These are phyloP conservation scores for Niveomyces coronatus DNA, from an alignment of 2,329 filamentous ascomycete genomes.

Conservation along the genomic window DNA sequence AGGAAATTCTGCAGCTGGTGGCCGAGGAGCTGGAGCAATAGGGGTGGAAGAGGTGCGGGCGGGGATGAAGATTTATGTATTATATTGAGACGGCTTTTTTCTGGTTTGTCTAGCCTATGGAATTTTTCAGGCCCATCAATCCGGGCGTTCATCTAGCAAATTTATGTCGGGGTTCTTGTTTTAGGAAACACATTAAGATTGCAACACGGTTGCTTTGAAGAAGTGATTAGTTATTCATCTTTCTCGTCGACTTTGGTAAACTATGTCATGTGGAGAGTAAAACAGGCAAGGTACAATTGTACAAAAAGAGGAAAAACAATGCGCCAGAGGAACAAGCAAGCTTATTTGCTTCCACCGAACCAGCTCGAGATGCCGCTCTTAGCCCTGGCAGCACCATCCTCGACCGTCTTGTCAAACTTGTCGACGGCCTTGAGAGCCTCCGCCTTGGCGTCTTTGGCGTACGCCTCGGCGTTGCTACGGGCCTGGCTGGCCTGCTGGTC, in stretches of 20 bases:
- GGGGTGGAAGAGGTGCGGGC: neutral
- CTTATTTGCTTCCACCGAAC: slow-evolving; percentile 56
- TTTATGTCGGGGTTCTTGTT: no score
- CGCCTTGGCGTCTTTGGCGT: slow-evolving; percentile 52
- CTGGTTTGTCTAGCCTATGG: neutral
- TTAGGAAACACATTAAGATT: no score
- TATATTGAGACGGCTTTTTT: slow-evolving; percentile 1
- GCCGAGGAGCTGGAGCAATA: slow-evolving; percentile 36
- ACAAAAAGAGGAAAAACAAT: neutral
- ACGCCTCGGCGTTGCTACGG: slow-evolving; percentile 48
- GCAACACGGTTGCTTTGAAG: no score
- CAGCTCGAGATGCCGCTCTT: slow-evolving; percentile 77
- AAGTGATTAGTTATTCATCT: neutral
- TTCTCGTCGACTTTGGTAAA: neutral
- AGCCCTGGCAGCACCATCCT: slow-evolving; percentile 66
- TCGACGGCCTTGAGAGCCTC: slow-evolving; percentile 64
- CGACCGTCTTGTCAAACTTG: slow-evolving; percentile 72
- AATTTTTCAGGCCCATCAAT: no score
- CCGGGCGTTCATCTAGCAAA: no score
- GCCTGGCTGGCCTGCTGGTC: slow-evolving; percentile 52
- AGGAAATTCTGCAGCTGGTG: slow-evolving; percentile 77
- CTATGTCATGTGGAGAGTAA: no score
- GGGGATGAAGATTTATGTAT: neutral
- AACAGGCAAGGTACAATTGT: neutral
- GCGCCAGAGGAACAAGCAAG: neutral